Evolutionary conservation across 2,329 filamentous ascomycete genomes (phyloP), one percentile per base, ranked within the genome.

Genomic region (Alternaria triticina): DNA sequence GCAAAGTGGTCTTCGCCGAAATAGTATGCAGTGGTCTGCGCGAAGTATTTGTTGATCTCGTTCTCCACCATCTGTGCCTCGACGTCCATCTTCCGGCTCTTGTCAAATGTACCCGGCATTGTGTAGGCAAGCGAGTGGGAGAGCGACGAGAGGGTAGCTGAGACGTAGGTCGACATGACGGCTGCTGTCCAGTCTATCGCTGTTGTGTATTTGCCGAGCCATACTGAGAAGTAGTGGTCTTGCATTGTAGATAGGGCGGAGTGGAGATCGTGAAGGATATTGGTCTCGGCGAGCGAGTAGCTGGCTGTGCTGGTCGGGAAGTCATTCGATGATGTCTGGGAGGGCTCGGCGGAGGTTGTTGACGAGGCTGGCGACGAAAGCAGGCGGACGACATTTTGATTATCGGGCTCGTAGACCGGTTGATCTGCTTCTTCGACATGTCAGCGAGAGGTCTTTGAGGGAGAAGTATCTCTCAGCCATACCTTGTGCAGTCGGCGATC

Each of bases 151-250:
- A 96, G 85, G 3, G 90, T 87, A 13, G 89, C 91, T 0, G 92
- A 91, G 36, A 97, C 81, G 60, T 95, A 89, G 0, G 94, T 97
- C 46, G 90, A 89, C 70, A 93, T 84, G 9, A 97, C 93, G 5
- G 95, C 94, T 17, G 90, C 90, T 0, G 95, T 98, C 95, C 95
- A 98, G 82, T 97, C 95, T 73, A 97, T 97, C 30, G 92, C 87
- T 1, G 86, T 85, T 0, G 94, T 93, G 93, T 94, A 98, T 25
- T 89, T 93, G 11, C 92, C 94, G 36, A 91, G 83, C 85, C 91
- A 91, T 5, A 90, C 81, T 50, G 89, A 86, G 76, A 96, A 97
- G 81, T 93, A 97, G 25, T 86, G 83, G 56, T 87, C 84, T 77
- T 97, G 94, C 85, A 97, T 88, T 6, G 90, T 88, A 50, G 88